Evolutionary conservation across 2,329 filamentous ascomycete genomes (phyloP), one percentile per base, ranked within the genome.

Genomic region (Raffaelea albimanens): DNA sequence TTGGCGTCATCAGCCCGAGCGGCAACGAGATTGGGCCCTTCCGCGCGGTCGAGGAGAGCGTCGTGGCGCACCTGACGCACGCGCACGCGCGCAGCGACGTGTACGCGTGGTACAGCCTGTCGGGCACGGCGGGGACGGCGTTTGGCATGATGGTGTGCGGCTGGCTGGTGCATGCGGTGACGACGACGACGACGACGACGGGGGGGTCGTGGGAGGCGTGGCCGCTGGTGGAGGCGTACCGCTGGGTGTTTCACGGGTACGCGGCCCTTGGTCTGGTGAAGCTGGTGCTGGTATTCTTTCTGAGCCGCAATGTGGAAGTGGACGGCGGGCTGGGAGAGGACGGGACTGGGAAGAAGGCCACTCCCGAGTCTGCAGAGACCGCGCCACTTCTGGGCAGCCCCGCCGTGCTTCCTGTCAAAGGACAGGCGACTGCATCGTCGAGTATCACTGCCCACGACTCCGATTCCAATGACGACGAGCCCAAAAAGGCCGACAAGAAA

Each of bases 11-110:
- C 31, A 81, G 76, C 58, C 76, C 76, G n/a, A 77, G 76, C 56
- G 79, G 78, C 8, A 80, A 78, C 48, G 79, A 83, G 56, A 81
- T 82, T 46, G 78, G 78, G 0, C 79, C 78, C 0, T 82, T 83
- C 50, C 67, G 74, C 36, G 78, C 78, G 36, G 69, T 82, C 23
- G 79, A 82, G 56, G 78, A 82, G 60, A 78, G 73, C 16, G 72
- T 74, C 5, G 62, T 82, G 2, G 76, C 78, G 3, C 76, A 81
- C 39, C 63, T 82, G 3, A 78, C 73, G 0, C 57, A 62, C 1
- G 54, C 67, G 4, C 60, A 63, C 2, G 63, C 65, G 3, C 61
- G 77, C 40, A 68, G 70, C 48, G 76, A 82, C 55, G 66, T 82
- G 23, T 82, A 76, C 51, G 78, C 78, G 3, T 82, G 78, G 78